phyloP scores from a whole-genome alignment of 768 basidiomycete species.

The Sporobolomyces pararoseus region DNA sequence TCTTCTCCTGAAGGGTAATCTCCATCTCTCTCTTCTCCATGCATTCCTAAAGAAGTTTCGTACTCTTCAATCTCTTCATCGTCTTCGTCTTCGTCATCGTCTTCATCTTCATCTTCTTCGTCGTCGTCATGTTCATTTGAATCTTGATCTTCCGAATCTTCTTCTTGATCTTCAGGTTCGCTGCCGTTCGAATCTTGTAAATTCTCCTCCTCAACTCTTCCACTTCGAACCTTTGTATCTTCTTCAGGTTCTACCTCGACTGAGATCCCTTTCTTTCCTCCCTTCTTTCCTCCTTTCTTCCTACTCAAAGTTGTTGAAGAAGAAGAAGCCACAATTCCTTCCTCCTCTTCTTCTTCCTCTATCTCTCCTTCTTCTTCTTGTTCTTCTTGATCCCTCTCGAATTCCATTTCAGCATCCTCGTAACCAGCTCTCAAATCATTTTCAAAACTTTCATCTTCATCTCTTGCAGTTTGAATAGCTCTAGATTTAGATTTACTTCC shows the following conservation, averaged over 20 bases:
- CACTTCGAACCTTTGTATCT: no score
- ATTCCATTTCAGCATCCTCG: conserved; percentile 6
- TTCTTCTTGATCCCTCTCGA: conserved; percentile 1
- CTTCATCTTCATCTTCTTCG: conserved; percentile 17
- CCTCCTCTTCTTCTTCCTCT: neutral
- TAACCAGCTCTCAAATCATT: conserved; percentile 5
- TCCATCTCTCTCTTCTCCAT: conserved; percentile 32
- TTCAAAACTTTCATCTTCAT: conserved; percentile 13
- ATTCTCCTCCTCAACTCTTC: neutral
- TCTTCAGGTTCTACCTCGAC: no score
- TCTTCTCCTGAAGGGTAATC: conserved; percentile 18
- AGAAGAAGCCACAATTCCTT: neutral
- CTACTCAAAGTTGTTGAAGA: no score
- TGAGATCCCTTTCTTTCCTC: neutral
- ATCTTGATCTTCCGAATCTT: neutral
- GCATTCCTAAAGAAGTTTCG: conserved; percentile 27
- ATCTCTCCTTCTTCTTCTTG: neutral
- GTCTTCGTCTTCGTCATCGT: conserved; percentile 28
- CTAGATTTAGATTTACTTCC: conserved; percentile 3
- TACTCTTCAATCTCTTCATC: conserved; percentile 39
- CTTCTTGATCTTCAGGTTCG: neutral
- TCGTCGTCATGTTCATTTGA: neutral
- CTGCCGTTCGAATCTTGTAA: neutral
- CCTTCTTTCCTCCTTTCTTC: neutral
- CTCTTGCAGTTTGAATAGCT: neutral